Base-by-base conservation (phyloP, 1,139 yeast species). In the Blastobotrys persicus region DNA sequence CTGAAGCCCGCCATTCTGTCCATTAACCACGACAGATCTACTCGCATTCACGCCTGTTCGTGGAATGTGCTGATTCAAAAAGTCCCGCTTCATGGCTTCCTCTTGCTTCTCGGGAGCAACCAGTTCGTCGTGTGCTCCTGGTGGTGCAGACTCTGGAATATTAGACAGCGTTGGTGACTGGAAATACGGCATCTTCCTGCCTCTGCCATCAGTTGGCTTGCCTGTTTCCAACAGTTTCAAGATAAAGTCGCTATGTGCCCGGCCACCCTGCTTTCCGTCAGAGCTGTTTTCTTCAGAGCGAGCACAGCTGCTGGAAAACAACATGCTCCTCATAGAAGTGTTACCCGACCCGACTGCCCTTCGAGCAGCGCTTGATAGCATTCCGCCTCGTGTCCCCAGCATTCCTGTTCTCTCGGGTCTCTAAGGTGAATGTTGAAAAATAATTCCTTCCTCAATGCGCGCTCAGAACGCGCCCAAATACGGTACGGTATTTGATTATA, bases 11-110 rank as follows among this genome's bases (percentile, higher is more conserved):
- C 58, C 58, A 18, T 45, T 40, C 5, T 57, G 50, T 35, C 56
- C 57, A 33, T 54, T 57, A 6, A 64, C 68, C 1, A 57, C 48
- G 20, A 63, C 63, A 12, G 61, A 54, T 31, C 72, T 63, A 37
- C 71, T 70, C 14, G 67, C 71, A 42, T 56, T 53, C 28, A 56
- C 57, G n/a, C 72, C 72, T 2, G 69, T 64, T 31, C 69, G 58
- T 13, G 69, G 69, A 20, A 59, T 37, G 1, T 28, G 38, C 20
- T 45, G 37, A 17, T 35, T 20, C 19, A 32, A 16, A 31, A 42
- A 31, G 26, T 42, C 35, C 31, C 16, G 16, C 38, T 42, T 33
- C 26, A 42, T 18, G 28, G 31, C 31, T 13, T 33, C 38, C 38
- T 32, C 26, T 19, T 31, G 38, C 33, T 32, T 26, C 20, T 42